Evolutionary conservation across 208 protist genomes (phyloP).

Genomic region (Leishmania turanica): DNA sequence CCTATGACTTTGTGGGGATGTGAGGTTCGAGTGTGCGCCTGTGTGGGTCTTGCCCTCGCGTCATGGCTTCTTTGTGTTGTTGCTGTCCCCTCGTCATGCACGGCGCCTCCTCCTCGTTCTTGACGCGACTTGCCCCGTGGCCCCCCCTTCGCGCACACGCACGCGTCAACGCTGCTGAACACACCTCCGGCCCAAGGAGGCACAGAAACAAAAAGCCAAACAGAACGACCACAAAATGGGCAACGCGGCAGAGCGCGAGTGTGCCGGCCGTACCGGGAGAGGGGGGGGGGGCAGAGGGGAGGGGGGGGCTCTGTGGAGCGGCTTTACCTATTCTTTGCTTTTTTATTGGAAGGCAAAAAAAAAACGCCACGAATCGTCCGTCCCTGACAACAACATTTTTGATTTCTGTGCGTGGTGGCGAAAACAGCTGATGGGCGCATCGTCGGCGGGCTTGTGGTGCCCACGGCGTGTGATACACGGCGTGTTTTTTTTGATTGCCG

Average conservation of each 20-base stretch:
- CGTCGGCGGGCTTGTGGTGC: slow-evolving; percentile 6
- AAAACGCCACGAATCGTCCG: background rate
- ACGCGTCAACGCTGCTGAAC: background rate
- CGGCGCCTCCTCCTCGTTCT: background rate
- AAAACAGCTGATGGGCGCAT: slow-evolving; percentile 23
- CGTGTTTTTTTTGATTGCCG: slow-evolving; percentile 17
- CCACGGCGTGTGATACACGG: slow-evolving; percentile 15
- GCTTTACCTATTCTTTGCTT: background rate
- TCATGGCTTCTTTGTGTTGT: too few species aligned
- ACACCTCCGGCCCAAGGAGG: background rate
- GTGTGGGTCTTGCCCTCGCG: background rate
- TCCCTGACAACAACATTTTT: slow-evolving; percentile 10
- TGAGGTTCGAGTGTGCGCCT: background rate
- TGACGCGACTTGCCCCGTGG: background rate
- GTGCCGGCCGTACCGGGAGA: background rate
- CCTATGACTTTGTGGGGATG: background rate
- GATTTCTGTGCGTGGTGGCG: slow-evolving; percentile 2
- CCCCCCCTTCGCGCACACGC: background rate
- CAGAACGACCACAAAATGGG: background rate
- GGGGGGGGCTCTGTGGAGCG: background rate
- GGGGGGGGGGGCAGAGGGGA: background rate
- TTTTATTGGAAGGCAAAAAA: background rate
- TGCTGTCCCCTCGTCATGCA: background rate
- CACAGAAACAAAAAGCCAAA: too few species aligned
- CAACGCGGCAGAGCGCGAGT: background rate